Conservation (phyloP, 805 yeast species). For the Candida piceae region DNA sequence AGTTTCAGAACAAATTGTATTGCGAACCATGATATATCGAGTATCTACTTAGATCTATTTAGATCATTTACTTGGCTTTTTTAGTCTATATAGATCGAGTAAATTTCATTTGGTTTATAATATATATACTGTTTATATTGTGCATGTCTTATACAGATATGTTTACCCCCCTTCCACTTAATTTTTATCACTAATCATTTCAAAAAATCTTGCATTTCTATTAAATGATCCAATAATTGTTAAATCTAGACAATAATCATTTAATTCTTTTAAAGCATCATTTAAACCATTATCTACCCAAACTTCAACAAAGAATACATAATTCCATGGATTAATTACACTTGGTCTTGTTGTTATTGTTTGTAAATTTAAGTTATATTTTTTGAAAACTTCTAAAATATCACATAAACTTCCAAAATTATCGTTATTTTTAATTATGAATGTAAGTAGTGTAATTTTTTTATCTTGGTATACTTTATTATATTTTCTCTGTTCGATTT, state of each 20-base stretch:
- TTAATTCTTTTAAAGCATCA: slow-evolving; percentile 38
- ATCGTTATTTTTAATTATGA: slow-evolving; percentile 55
- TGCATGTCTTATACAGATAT: too few species aligned
- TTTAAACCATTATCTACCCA: slow-evolving; percentile 30
- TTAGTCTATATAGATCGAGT: too few species aligned
- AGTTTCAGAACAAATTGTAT: too few species aligned
- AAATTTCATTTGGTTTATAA: too few species aligned
- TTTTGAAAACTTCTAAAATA: slow-evolving; percentile 54
- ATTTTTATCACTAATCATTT: slow-evolving; percentile 19
- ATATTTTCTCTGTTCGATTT: not conserved
- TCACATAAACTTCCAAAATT: slow-evolving; percentile 72
- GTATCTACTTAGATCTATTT: too few species aligned
- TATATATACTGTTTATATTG: too few species aligned
- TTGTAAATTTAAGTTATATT: slow-evolving; percentile 55
- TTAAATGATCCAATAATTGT: slow-evolving; percentile 50
- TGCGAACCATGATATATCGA: too few species aligned
- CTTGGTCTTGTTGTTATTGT: slow-evolving; percentile 79
- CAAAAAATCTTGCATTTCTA: slow-evolving; percentile 23
- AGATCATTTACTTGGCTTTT: too few species aligned
- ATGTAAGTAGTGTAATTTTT: slow-evolving; percentile 53
- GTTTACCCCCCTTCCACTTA: not conserved
- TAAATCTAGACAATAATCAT: slow-evolving; percentile 41
- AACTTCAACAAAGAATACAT: slow-evolving; percentile 75
- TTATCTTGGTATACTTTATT: slow-evolving; percentile 13
- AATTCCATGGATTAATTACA: slow-evolving; percentile 64